phyloP scores from a whole-genome alignment of 179 eudicot species.

The Camellia oleifera region DNA sequence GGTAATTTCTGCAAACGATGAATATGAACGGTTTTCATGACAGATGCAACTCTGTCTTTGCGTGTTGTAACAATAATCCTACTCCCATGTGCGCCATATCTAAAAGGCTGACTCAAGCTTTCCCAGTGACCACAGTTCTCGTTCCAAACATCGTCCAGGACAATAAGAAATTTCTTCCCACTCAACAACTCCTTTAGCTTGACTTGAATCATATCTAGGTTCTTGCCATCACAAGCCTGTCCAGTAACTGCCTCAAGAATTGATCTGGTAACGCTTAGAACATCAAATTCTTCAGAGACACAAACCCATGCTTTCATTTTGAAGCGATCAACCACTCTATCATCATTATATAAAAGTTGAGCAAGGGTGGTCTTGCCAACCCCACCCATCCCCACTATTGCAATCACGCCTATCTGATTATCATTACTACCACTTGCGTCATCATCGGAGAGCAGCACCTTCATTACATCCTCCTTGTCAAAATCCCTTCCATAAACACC shows the following conservation, averaged over 20 bases:
- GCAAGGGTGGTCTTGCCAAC: conserved; percentile 21
- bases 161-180: conserved; percentile 8
- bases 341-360: conserved; percentile 12
- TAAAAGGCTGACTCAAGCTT: background rate
- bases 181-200: background rate
- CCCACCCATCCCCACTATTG: conserved; percentile 19
- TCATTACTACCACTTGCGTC: background rate
- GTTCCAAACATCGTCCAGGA: conserved; percentile 18
- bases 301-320: conserved; percentile 13
- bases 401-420: background rate
- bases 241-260: background rate
- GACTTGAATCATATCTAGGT: background rate
- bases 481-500: conserved; percentile 23
- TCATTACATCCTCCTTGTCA: conserved; percentile 13
- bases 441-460: background rate
- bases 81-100: conserved; percentile 14
- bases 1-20: background rate
- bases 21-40: background rate
- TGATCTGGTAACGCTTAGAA: background rate
- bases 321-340: background rate
- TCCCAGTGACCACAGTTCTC: conserved; percentile 2
- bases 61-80: conserved; percentile 14
- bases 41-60: background rate
- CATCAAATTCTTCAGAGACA: conserved; percentile 17
- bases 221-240: background rate